Evolutionary conservation across 495 filamentous ascomycete genomes (phyloP), one percentile per base, ranked within the genome.

Genomic region (Penicillium chermesinum): DNA sequence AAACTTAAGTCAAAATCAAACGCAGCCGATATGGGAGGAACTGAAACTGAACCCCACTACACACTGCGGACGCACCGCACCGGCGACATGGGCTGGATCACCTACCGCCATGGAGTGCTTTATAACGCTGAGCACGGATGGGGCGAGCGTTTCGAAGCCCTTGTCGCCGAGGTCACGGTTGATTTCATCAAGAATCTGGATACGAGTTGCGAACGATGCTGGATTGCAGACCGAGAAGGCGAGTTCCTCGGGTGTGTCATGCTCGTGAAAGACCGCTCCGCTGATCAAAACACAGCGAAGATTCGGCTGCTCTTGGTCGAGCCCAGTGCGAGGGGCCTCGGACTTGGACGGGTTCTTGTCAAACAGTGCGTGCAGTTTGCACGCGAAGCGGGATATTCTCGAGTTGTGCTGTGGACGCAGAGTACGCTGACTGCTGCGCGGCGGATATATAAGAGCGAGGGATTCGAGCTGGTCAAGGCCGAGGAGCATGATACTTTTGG

Each of bases 161-260:
- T 64, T 2, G 61, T 60, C 8, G 61, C 54, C 13, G 20, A 47
- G 12, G 53, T 64, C 19, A 39, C 50, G 0, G 44, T 49, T 1
- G 61, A 66, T n/a, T 66, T 66, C 38, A 47, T 57, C 38, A 54
- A 60, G 0, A 40, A 57, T 27, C 56, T 54, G 38, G 59, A 66
- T n/a, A 46, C 52, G 2, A 14, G 15, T 17, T 13, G 12, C 5
- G 63, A 66, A 34, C 52, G 56, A 7, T 66, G 63, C 41, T 66
- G 63, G 63, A 54, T 66, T 19, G 63, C 63, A 5, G 63, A 66
- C 32, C 48, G 40, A 34, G 49, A 60, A 13, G 55, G 48, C 35
- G 12, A 51, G 12, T 51, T 53, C 5, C 52, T 66, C 13, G 63
- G 63, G 20, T 56, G 54, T 18, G 45, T 66, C 13, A 64, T 66